A percentile compares a stretch with the other conserved stretches of the same genome.
Evolutionary conservation across 176 grass and related monocot species (phyloP).

Genomic region (Pontederia crassipes): DNA sequence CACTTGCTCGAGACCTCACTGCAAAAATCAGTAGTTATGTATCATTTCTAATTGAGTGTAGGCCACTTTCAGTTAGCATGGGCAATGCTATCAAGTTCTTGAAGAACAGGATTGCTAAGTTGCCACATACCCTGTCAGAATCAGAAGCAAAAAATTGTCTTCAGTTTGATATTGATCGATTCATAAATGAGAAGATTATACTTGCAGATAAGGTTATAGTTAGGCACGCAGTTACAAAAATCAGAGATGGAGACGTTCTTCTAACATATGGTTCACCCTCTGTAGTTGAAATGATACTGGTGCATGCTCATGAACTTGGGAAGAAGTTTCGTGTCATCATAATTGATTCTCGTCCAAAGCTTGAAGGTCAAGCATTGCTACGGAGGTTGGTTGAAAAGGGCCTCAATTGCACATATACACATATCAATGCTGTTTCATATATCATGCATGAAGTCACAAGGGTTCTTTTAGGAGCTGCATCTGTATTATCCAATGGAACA

Average conservation of each 20-base stretch:
- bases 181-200: conserved; percentile 79
- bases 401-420: conserved; percentile 60
- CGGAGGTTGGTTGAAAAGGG: conserved; percentile 45
- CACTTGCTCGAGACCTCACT: conserved; percentile 49
- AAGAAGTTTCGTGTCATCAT: conserved; percentile 55
- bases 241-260: conserved; percentile 65
- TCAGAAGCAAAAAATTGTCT: conserved; percentile 56
- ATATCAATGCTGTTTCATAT: conserved; percentile 73
- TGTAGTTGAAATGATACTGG: conserved; percentile 68
- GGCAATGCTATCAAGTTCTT: conserved; percentile 69
- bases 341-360: conserved; percentile 60
- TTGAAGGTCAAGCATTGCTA: conserved; percentile 52
- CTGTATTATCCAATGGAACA: conserved; percentile 63
- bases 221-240: conserved; percentile 53
- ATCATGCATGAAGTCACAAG: conserved; percentile 77
- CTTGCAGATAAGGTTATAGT: conserved; percentile 59
- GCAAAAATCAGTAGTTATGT: conserved; percentile 57
- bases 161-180: conserved; percentile 71
- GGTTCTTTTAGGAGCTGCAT: conserved; percentile 68
- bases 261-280: conserved; percentile 64
- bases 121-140: conserved; percentile 39
- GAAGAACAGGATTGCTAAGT: conserved; percentile 49
- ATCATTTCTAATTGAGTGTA: conserved; percentile 66
- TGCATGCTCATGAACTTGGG: conserved; percentile 44
- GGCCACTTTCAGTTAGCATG: conserved; percentile 75